These are phyloP conservation scores for Entoloma clypeatum DNA, from an alignment of 1,284 basidiomycete species.

Conservation along the genomic window DNA sequence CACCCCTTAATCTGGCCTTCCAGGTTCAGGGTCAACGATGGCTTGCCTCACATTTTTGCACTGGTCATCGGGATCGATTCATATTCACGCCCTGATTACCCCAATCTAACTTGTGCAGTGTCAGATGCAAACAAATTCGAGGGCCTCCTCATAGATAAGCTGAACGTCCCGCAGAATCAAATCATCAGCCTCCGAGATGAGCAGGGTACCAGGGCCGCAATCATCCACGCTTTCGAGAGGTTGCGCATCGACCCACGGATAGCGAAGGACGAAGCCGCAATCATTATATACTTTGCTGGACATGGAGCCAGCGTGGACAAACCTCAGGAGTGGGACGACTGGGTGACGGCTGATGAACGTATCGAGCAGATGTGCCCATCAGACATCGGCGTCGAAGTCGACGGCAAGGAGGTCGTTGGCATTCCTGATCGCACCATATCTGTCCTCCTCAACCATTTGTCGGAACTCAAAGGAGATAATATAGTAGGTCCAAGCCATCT, in stretches of 20 bases:
- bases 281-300: conserved; percentile 37
- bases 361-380: conserved; percentile 32
- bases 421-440: conserved; percentile 36
- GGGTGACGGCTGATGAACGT: conserved; percentile 23
- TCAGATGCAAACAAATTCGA: conserved; percentile 31
- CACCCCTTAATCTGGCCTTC: too few relatives aligned
- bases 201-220: conserved; percentile 29
- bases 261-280: conserved; percentile 23
- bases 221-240: conserved; percentile 27
- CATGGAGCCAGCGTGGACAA: conserved; percentile 30
- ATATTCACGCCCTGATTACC: conserved; percentile 21
- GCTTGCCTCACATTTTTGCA: conserved; percentile 18
- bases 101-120: conserved; percentile 27
- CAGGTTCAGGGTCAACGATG: too few relatives aligned
- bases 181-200: conserved; percentile 31
- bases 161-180: conserved; percentile 26
- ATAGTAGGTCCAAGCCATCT: conserved; percentile 26
- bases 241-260: conserved; percentile 26
- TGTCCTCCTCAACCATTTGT: conserved; percentile 28
- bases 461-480: conserved; percentile 31
- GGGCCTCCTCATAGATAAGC: conserved; percentile 23
- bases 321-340: conserved; percentile 23
- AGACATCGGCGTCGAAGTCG: conserved; percentile 22
- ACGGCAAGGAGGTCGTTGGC: conserved; percentile 15
- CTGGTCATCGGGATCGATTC: conserved; percentile 33